phyloP scores from a whole-genome alignment of 148 eudicot species.

The Spergularia marina region DNA sequence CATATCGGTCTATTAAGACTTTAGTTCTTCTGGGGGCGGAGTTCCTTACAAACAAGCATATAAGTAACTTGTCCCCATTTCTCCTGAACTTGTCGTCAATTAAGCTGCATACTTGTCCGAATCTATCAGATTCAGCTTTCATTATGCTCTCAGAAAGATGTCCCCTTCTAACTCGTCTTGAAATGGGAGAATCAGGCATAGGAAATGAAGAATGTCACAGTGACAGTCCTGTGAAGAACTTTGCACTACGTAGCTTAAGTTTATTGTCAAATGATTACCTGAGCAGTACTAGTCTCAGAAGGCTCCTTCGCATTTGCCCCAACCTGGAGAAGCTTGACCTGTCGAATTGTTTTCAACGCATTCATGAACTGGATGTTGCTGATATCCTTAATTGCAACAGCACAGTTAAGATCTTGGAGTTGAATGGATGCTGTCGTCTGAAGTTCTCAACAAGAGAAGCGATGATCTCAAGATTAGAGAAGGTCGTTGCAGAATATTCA shows the following conservation, averaged over 20 bases:
- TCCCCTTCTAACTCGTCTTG: constrained; percentile 13
- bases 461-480: constrained; percentile 16
- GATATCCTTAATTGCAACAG: constrained; percentile 20
- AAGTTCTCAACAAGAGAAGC: constrained; percentile 7
- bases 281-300: constrained; percentile 7
- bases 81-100: constrained; percentile 18
- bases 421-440: constrained; percentile 4
- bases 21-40: constrained; percentile 17
- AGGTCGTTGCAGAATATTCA: constrained; percentile 8
- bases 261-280: constrained; percentile 1
- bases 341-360: background rate
- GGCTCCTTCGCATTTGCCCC: constrained; percentile 19
- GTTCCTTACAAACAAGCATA: constrained; percentile 24
- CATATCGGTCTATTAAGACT: constrained; percentile 7
- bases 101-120: constrained; percentile 3
- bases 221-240: constrained; percentile 7
- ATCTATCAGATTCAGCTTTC: constrained; percentile 24
- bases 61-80: constrained; percentile 19
- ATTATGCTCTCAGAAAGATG: constrained; percentile 23
- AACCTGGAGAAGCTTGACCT: constrained; percentile 20
- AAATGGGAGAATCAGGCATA: constrained; percentile 19
- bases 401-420: constrained; percentile 3
- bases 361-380: constrained; percentile 16
- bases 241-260: constrained; percentile 7
- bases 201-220: constrained; percentile 17